These are phyloP conservation scores for Populus deltoides DNA, from an alignment of 345 rosid species.

Conservation along the genomic window DNA sequence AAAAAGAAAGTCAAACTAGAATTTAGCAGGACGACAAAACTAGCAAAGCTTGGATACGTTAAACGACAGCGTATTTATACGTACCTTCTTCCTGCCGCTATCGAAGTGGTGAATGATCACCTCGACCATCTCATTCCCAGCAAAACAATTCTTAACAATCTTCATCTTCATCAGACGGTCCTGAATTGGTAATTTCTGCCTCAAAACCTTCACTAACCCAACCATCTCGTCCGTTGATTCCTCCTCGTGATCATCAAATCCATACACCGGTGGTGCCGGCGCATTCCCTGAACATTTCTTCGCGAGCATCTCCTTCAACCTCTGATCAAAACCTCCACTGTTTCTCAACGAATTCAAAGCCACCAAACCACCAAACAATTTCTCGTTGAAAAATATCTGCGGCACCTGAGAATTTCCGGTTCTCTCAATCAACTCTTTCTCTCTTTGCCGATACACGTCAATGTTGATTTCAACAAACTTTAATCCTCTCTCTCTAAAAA, in stretches of 20 bases:
- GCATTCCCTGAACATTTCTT: slow-evolving; percentile 53
- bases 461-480: slow-evolving; percentile 75
- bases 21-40: background rate
- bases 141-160: slow-evolving; percentile 78
- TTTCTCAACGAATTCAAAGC: slow-evolving; percentile 78
- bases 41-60: background rate
- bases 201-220: slow-evolving; percentile 46
- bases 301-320: slow-evolving; percentile 50
- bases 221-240: slow-evolving; percentile 45
- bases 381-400: slow-evolving; percentile 81
- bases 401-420: slow-evolving; percentile 71
- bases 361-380: slow-evolving; percentile 70
- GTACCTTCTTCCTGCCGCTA: slow-evolving; percentile 76
- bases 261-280: slow-evolving; percentile 57
- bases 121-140: slow-evolving; percentile 77
- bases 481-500: slow-evolving; percentile 53
- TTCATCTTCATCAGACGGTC: slow-evolving; percentile 88
- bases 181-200: slow-evolving; percentile 70
- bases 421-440: slow-evolving; percentile 56
- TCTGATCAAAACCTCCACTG: slow-evolving; percentile 56
- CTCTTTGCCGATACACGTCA: slow-evolving; percentile 65
- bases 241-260: slow-evolving; percentile 55
- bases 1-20: background rate
- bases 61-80: slow-evolving; percentile 4
- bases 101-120: slow-evolving; percentile 55